A percentile compares a stretch with the other conserved stretches of the same genome.
These are phyloP conservation scores for Cladosporium cucumerinum DNA, from an alignment of 2,329 filamentous ascomycete genomes.

Conservation along the genomic window DNA sequence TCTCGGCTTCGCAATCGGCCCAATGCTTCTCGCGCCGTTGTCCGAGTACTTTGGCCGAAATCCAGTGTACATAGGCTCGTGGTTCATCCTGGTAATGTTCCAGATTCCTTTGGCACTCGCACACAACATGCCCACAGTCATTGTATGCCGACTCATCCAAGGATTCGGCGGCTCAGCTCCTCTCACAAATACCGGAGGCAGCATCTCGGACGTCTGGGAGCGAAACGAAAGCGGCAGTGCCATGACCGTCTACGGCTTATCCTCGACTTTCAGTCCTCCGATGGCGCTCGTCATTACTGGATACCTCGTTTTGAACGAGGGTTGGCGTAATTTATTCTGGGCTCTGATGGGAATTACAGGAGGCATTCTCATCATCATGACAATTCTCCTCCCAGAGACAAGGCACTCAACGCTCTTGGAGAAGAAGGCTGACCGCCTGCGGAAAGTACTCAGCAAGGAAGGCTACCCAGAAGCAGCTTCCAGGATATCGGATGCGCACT, in stretches of 20 bases:
- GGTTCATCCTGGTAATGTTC: conserved; percentile 43
- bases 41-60: conserved; percentile 23
- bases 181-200: conserved; percentile 41
- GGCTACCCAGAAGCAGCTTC: conserved; percentile 16
- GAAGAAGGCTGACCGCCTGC: conserved; percentile 66
- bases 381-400: conserved; percentile 30
- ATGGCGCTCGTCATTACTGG: conserved; percentile 36
- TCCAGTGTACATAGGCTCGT: conserved; percentile 30
- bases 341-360: conserved; percentile 28
- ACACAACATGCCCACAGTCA: conserved; percentile 41
- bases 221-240: conserved; percentile 45
- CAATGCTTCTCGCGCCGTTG: conserved; percentile 21
- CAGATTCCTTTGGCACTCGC: conserved; percentile 43
- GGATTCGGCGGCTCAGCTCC: conserved; percentile 37
- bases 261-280: conserved; percentile 37
- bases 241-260: conserved; percentile 39
- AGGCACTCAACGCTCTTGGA: conserved; percentile 32
- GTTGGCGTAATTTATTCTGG: conserved; percentile 28
- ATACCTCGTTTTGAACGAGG: conserved; percentile 30
- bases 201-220: conserved; percentile 45
- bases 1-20: conserved; percentile 42
- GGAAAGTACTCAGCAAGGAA: conserved; percentile 38
- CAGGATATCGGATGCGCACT: conserved; percentile 25
- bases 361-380: conserved; percentile 25
- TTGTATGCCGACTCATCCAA: conserved; percentile 43